Base-by-base conservation (phyloP, 2,329 filamentous ascomycete species). In the Falciphora oryzae region DNA sequence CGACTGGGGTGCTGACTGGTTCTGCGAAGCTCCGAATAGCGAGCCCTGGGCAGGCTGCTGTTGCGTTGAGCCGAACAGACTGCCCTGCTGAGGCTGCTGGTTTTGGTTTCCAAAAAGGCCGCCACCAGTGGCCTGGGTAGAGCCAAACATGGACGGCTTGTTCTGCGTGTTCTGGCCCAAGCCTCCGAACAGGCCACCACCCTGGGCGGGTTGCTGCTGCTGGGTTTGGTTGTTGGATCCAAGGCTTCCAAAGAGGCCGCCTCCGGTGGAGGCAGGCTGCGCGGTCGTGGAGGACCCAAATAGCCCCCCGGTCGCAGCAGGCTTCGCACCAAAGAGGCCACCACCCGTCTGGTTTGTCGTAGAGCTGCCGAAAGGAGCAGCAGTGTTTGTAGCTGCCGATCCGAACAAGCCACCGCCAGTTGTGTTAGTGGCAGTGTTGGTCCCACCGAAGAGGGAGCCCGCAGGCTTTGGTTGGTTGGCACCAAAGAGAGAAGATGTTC, bases 61-160 rank as follows among this genome's bases (percentile, higher is more conserved):
- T 58, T 81, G 78, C 64, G 79, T 78, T 61, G 71, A 72, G 16
- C 82, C 81, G 64, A 86, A 86, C 18, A 84, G 57, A n/a, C 44
- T 25, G 4, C 75, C 73, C 58, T 78, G 79, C 63, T 67, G 79
- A 64, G 74, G 44, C 68, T 85, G 80, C 68, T 75, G 79, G 66
- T 73, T 78, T 64, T 77, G 78, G 60, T 70, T 73, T 1, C 83
- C 83, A 68, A 91, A 90, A 4, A 89, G 71, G 57, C 85, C 76
- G 58, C 77, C 76, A 8, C 80, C 79, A 18, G 79, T 70, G 35
- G 77, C 69, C 62, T 81, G 79, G 61, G 80, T 72, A 8, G 76
- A 74, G 22, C 81, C 83, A 67, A 88, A 87, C 18, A 87, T 70
- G n/a, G 80, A 78, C 4, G 85, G 81, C 69, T 85, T 86, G 64